Base-by-base conservation (phyloP, 2,329 filamentous ascomycete genomes). In the Fusarium sterilihyphosum region DNA sequence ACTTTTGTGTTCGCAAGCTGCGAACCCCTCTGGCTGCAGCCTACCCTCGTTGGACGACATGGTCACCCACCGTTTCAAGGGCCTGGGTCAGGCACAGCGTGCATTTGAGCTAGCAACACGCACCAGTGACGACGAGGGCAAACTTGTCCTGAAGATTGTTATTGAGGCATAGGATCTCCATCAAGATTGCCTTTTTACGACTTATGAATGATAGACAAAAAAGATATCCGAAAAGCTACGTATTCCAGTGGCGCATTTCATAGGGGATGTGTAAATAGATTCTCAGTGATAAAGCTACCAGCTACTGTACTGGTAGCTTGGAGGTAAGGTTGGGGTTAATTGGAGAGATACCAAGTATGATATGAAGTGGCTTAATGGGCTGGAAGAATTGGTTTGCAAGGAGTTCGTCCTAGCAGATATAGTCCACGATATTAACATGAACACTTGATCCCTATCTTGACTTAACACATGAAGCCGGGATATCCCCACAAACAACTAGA, bases 1-100 rank as follows among this genome's bases (percentile, higher is more conserved):
- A 46, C 79, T 91, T 81, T 82, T 92, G 81, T 82, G 88, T 85
- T 79, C 88, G 76, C 81, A 84, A 69, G 73, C 73, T 31, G 79
- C 82, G 44, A 82, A 81, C 6, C 78, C 80, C 7, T 81, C 81
- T 43, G 76, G 85, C 73, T 82, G 84, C 14, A 84, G 85, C 12
- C 84, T 93, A 26, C 92, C 92, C 1, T 89, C 88, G 72, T 87
- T 94, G 65, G 89, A 92, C 56, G 89, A 91, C 77, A 88, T 94
- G 85, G 89, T 94, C n/a, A 94, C 92, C 8, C 92, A 94, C 81
- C 87, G 90, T 12, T 92, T 91, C 81, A 88, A 88, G 70, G 92
- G 92, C 1, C 83, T 94, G 2, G 88, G 87, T 20, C 85, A 88
- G 37, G 90, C 90, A 12, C 87, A 88, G 64, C 84, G 87, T 50